phyloP scores from a whole-genome alignment of 176 grass and related monocot species.

The Eragrostis curvula region DNA sequence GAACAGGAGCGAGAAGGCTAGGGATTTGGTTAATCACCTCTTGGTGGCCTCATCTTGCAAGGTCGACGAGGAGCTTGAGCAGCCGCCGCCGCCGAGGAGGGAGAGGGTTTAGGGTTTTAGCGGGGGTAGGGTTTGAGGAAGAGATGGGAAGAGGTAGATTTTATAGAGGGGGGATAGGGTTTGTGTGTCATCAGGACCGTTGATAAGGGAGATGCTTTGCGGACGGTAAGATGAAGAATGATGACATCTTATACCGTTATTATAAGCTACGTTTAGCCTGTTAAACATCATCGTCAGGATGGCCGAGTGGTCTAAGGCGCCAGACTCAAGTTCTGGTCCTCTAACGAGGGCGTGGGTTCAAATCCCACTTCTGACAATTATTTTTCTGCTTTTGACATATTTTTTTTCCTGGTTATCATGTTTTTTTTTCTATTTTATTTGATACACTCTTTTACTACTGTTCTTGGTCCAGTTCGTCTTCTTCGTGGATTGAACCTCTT shows the following conservation, averaged over 20 bases:
- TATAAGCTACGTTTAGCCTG: no score
- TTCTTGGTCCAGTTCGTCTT: no score
- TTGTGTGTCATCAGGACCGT: constrained; percentile 21
- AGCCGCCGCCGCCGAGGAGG: constrained; percentile 25
- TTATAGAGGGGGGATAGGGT: constrained; percentile 43
- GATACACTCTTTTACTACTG: no score
- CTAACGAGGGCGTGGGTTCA: constrained; percentile 71
- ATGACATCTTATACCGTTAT: no score
- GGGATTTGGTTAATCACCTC: constrained; percentile 2
- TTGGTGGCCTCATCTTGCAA: constrained; percentile 55
- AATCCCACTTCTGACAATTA: constrained; percentile 64
- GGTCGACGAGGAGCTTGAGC: not conserved
- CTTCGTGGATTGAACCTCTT: no score
- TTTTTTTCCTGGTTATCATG: no score
- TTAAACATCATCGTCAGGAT: no score
- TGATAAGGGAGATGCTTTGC: not conserved
- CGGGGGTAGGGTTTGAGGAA: not conserved
- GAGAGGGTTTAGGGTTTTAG: constrained; percentile 53
- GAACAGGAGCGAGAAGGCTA: not conserved
- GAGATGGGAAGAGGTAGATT: not conserved
- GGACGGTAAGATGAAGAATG: constrained; percentile 9
- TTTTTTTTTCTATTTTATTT: no score
- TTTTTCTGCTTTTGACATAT: not conserved
- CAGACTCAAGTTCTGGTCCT: constrained; percentile 99
- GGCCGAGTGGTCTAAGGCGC: constrained; percentile 99